Percentiles rank a stretch among this genome's conserved stretches.
phyloP scores from a whole-genome alignment of 306 rosid species.

The Prunus mume region DNA sequence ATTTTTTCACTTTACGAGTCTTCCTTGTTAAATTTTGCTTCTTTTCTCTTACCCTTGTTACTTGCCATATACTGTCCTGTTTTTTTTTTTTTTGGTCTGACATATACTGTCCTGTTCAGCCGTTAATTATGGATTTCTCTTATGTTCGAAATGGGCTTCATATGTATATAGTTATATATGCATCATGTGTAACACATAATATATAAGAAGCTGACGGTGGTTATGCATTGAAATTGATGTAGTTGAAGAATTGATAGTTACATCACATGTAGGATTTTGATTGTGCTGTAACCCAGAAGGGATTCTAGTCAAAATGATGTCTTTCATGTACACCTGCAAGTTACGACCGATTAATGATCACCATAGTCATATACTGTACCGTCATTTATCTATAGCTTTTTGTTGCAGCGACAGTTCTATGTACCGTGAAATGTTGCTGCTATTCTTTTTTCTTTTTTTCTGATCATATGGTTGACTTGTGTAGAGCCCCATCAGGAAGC shows the following conservation, averaged over 20 bases:
- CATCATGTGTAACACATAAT: background rate
- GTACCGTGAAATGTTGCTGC: background rate
- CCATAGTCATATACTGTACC: background rate
- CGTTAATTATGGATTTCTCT: background rate
- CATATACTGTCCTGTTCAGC: background rate
- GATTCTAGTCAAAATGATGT: background rate
- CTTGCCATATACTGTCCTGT: background rate
- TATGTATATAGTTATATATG: background rate
- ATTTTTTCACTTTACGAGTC: background rate
- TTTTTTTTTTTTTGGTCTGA: background rate
- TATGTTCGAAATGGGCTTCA: background rate
- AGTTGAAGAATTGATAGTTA: background rate
- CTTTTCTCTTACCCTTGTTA: background rate
- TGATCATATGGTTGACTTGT: slow-evolving; percentile 20
- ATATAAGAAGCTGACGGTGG: background rate
- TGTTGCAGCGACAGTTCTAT: background rate
- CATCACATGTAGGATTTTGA: background rate
- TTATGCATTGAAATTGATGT: background rate
- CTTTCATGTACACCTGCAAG: background rate
- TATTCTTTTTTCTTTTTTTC: background rate
- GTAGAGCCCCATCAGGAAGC: slow-evolving; percentile 56
- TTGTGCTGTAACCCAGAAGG: background rate
- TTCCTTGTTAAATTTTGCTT: background rate
- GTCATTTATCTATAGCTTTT: background rate
- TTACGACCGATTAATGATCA: background rate